phyloP scores from a whole-genome alignment of 176 grass and related monocot species.

The Eragrostis curvula region DNA sequence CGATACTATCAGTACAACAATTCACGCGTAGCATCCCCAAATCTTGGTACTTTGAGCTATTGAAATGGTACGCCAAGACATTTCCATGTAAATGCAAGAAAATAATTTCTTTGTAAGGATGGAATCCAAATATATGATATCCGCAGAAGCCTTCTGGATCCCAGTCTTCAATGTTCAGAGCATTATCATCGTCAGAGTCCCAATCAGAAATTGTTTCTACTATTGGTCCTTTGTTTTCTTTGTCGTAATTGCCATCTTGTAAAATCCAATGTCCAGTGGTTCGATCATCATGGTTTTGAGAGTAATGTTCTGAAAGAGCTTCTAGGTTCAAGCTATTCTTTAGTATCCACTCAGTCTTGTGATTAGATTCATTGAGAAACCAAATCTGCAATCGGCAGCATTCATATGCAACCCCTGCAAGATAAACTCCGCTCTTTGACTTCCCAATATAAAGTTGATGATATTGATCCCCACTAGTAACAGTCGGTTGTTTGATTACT shows the following conservation, averaged over 20 bases:
- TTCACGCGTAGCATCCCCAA: background rate
- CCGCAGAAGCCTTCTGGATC: too few relatives aligned
- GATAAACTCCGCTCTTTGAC: background rate
- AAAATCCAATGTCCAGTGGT: background rate
- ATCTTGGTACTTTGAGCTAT: background rate
- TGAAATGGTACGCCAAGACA: background rate
- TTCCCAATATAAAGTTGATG: background rate
- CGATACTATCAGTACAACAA: background rate
- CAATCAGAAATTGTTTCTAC: background rate
- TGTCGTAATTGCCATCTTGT: background rate
- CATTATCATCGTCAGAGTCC: conserved; percentile 18
- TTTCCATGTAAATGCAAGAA: background rate
- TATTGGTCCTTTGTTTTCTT: background rate
- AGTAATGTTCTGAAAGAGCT: too few relatives aligned
- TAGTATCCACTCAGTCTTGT: background rate
- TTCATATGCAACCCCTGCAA: too few relatives aligned
- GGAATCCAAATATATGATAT: background rate
- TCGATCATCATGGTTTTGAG: background rate
- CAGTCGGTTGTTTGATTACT: background rate
- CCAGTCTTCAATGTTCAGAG: background rate
- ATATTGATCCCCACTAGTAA: fast-evolving
- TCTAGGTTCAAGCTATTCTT: background rate
- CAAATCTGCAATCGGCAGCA: background rate
- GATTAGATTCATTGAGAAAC: background rate
- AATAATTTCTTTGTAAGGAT: conserved; percentile 12